Conservation (phyloP, 345 rosid species). For the Capsella bursapastoris region DNA sequence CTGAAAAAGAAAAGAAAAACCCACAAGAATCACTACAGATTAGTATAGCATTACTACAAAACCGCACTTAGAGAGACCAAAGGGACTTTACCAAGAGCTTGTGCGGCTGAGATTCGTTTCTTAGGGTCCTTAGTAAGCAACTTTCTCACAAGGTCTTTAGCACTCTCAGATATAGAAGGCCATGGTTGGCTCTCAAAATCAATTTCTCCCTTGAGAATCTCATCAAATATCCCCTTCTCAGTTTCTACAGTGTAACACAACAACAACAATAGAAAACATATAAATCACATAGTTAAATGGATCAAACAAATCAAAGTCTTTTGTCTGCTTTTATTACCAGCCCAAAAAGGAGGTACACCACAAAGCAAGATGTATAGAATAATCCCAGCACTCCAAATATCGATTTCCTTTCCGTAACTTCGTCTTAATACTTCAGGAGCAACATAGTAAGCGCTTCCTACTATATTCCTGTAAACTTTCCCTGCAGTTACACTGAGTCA, state of each 20-base stretch:
- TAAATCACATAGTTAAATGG: neutral
- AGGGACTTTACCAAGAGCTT: constrained; percentile 71
- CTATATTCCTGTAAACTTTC: constrained; percentile 68
- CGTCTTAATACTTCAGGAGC: constrained; percentile 91
- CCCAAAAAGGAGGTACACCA: constrained; percentile 98
- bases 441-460: constrained; percentile 93
- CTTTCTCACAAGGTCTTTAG: constrained; percentile 80
- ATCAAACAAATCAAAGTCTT: neutral
- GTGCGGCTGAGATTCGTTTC: constrained; percentile 71
- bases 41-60: neutral
- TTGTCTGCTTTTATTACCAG: constrained; percentile 52
- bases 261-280: constrained; percentile 12
- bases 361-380: constrained; percentile 82
- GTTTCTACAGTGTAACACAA: constrained; percentile 54
- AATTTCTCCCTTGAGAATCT: constrained; percentile 66
- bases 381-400: constrained; percentile 90
- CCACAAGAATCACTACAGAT: neutral
- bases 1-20: neutral
- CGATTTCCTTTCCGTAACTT: constrained; percentile 86
- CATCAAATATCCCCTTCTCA: constrained; percentile 79
- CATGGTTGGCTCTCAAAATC: constrained; percentile 85
- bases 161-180: constrained; percentile 84
- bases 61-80: neutral
- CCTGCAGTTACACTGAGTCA: constrained; percentile 45
- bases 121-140: constrained; percentile 77